Conservation (phyloP, 2,329 filamentous ascomycete species). For the Botrytis galanthina region DNA sequence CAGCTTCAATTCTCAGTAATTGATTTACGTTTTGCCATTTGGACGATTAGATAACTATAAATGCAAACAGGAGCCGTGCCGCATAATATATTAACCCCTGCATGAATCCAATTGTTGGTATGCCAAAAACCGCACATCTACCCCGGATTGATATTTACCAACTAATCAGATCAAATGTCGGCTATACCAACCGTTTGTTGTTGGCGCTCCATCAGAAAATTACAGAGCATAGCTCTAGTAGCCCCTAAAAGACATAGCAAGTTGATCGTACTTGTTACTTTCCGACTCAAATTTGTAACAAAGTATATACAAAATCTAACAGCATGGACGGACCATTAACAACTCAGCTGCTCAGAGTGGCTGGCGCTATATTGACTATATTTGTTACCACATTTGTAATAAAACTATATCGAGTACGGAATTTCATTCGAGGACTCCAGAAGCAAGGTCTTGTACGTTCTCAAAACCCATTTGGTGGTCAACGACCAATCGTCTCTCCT, state of each 20-base stretch:
- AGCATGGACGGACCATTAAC: not conserved
- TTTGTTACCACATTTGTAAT: not conserved
- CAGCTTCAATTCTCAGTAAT: not conserved
- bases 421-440: not conserved
- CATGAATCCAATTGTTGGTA: not conserved
- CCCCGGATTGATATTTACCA: not conserved
- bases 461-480: not conserved
- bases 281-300: not conserved
- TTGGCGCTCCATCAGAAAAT: not conserved
- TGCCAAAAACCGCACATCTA: not conserved
- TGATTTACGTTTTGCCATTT: not conserved
- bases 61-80: not conserved
- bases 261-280: not conserved
- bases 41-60: too few species aligned
- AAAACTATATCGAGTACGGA: not conserved
- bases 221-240: not conserved
- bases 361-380: not conserved
- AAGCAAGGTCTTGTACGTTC: constrained; percentile 8
- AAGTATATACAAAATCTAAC: not conserved
- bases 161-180: not conserved
- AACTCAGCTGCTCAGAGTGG: not conserved
- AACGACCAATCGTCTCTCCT: not conserved
- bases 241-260: not conserved
- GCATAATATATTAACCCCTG: not conserved
- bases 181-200: not conserved